These are phyloP conservation scores for Diatrype stigma DNA, from an alignment of 2,329 filamentous ascomycete genomes.

Conservation along the genomic window DNA sequence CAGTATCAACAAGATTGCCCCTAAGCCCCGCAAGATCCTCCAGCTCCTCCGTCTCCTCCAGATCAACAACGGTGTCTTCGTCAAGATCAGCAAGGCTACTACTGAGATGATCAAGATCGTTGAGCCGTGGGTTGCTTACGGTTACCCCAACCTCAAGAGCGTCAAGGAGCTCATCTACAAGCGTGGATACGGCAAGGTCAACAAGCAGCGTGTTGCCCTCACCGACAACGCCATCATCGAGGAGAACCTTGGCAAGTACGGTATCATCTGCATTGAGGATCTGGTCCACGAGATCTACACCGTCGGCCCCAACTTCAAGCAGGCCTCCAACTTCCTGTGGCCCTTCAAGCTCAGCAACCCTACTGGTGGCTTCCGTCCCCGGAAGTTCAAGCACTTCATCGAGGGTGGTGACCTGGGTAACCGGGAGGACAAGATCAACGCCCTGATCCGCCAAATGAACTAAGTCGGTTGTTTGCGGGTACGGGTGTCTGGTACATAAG, in stretches of 20 bases:
- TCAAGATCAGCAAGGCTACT: slow-evolving; percentile 96
- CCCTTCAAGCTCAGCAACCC: slow-evolving; percentile 99
- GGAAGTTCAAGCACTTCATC: slow-evolving; percentile 99
- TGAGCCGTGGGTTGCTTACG: slow-evolving; percentile 98
- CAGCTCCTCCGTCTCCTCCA: slow-evolving; percentile 98
- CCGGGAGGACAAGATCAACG: slow-evolving; percentile 97
- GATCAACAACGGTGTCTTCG: slow-evolving; percentile 99
- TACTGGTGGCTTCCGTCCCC: slow-evolving; percentile 87
- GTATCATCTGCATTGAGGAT: slow-evolving; percentile 99
- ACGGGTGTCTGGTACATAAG: slow-evolving; percentile 25
- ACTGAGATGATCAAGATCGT: slow-evolving; percentile 96
- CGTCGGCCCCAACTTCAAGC: slow-evolving; percentile 99
- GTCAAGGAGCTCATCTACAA: slow-evolving; percentile 99
- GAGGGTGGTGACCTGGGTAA: slow-evolving; percentile 98
- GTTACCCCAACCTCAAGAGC: slow-evolving; percentile 99
- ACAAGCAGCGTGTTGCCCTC: slow-evolving; percentile 95
- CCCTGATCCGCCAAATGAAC: slow-evolving; percentile 97
- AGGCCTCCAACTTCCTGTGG: slow-evolving; percentile 99
- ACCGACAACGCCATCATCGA: slow-evolving; percentile 98
- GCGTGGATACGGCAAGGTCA: slow-evolving; percentile 97
- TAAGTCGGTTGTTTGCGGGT: slow-evolving; percentile 44
- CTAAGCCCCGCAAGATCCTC: slow-evolving; percentile 99
- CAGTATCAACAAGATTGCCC: slow-evolving; percentile 99
- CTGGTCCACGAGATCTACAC: slow-evolving; percentile 99
- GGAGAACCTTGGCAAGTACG: slow-evolving; percentile 94